Evolutionary conservation across 2,329 filamentous ascomycete genomes (phyloP).

Genomic region (Curvularia verruculosa): DNA sequence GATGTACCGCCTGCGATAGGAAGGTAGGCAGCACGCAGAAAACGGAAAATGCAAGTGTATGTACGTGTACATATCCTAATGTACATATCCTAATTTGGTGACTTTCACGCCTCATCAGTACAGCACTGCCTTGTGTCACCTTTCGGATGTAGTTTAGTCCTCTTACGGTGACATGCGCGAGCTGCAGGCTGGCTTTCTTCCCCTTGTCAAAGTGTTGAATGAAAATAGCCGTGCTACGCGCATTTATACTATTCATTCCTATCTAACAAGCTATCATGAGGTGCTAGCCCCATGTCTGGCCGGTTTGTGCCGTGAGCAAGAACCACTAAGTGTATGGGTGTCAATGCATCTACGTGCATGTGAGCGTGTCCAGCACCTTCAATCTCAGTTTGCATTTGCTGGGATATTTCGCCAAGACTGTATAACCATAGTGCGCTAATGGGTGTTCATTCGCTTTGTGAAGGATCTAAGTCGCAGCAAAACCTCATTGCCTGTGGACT

Average conservation of each 20-base stretch:
- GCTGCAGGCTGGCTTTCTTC: not conserved
- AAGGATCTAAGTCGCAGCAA: constrained; percentile 2
- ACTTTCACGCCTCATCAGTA: not conserved
- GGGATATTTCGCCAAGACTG: constrained; percentile 1
- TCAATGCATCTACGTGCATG: not conserved
- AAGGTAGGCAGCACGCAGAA: not conserved
- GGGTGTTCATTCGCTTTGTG: constrained; percentile 1
- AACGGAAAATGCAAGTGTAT: constrained; percentile 4
- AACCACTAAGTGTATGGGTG: constrained; percentile 1
- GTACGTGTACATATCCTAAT: constrained; percentile 1
- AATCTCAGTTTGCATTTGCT: not conserved
- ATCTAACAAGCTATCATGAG: not conserved
- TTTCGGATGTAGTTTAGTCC: not conserved
- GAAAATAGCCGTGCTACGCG: not conserved
- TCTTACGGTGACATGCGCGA: not conserved
- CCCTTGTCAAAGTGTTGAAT: not conserved
- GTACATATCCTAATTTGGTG: not conserved
- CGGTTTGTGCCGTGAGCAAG: not conserved
- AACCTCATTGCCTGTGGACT: not conserved
- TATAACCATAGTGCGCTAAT: not conserved
- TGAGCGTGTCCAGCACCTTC: not conserved
- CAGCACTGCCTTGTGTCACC: not conserved
- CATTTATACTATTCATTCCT: not conserved
- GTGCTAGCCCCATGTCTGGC: not conserved
- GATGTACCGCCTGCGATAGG: not conserved